A percentile compares a stretch with the other conserved stretches of the same genome.
Conservation (phyloP, 108 stramenopile genomes). For the Cylindrotheca fusiformis region DNA sequence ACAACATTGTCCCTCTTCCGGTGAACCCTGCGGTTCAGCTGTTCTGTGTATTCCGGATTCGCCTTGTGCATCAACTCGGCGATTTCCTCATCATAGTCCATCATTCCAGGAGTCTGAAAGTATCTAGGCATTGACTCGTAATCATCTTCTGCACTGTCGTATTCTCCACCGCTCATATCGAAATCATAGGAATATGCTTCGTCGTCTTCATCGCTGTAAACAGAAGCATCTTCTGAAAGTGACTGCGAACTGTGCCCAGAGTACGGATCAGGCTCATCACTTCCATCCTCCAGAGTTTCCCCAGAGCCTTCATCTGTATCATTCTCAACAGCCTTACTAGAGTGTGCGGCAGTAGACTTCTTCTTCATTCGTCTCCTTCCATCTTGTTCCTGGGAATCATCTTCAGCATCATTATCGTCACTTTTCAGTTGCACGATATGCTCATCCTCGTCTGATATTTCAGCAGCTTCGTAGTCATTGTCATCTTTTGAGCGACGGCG, state of each 20-base stretch:
- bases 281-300: conserved; percentile 17
- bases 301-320: conserved; percentile 6
- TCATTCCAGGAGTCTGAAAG: conserved; percentile 36
- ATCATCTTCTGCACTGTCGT: conserved; percentile 38
- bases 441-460: conserved; percentile 17
- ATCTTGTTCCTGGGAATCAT: not conserved
- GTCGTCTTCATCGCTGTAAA: conserved; percentile 19
- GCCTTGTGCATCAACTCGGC: conserved; percentile 35
- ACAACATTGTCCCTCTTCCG: conserved; percentile 24
- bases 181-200: conserved; percentile 13
- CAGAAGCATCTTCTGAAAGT: conserved; percentile 7
- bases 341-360: not conserved
- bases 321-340: not conserved
- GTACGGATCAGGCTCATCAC: conserved; percentile 5
- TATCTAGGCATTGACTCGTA: conserved; percentile 23
- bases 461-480: not conserved
- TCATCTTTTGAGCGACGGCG: too few species aligned
- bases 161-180: conserved; percentile 8
- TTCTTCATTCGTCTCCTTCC: not conserved
- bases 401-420: conserved; percentile 9
- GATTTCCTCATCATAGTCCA: conserved; percentile 36
- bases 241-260: conserved; percentile 6
- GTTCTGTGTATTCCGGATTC: conserved; percentile 34
- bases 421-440: conserved; percentile 14
- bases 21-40: conserved; percentile 26